Evolutionary conservation across 2,329 filamentous ascomycete species (phyloP), one percentile per base, ranked within the genome.

Genomic region (Paradendryphiella salina): DNA sequence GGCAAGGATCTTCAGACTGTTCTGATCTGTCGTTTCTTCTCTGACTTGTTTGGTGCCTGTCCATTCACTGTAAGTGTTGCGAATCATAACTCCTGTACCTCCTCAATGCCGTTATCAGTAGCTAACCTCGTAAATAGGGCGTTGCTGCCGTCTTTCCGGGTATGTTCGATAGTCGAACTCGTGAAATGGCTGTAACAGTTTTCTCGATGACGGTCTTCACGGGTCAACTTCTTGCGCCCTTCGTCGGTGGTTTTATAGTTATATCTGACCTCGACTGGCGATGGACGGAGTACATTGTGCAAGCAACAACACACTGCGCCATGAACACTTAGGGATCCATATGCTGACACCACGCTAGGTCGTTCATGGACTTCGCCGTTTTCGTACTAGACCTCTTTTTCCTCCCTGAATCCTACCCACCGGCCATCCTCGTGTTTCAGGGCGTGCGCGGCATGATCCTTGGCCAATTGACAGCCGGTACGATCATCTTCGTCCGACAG

Each of bases 381-480:
- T 76, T 82, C 11, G 59, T 73, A 7, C 64, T 82, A 10, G 78
- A 80, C 54, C 43, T 83, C 2, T 57, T 84, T 46, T 83, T 84
- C 69, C 74, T 84, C 14, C 63, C 77, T 35, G 82, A 85, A 63
- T 80, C 80, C 0, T 85, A 85, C 57, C 80, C 81, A 1, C 82
- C 82, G 0, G 73, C 83, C 10, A 81, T 85, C 29, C 74, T 85
- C 1, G 77, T 95, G 34, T 96, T 94, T 75, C 80, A 86, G 54
- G 68, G 73, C 3, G 80, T 94, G 1, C 87, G 96, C 71, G 79
- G 81, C 56, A 87, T 94, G 76, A 83, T 77, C 33, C 68, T 80
- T 1, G 90, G 90, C 34, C 83, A 90, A 68, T 60, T 94, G 13
- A 71, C 89, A 39, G 88, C 87, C 0, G 88, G 87, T 23, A 55